Evolutionary conservation across 2,329 filamentous ascomycete species (phyloP), one percentile per base, ranked within the genome.

Genomic region (Cladophialophora bantiana): DNA sequence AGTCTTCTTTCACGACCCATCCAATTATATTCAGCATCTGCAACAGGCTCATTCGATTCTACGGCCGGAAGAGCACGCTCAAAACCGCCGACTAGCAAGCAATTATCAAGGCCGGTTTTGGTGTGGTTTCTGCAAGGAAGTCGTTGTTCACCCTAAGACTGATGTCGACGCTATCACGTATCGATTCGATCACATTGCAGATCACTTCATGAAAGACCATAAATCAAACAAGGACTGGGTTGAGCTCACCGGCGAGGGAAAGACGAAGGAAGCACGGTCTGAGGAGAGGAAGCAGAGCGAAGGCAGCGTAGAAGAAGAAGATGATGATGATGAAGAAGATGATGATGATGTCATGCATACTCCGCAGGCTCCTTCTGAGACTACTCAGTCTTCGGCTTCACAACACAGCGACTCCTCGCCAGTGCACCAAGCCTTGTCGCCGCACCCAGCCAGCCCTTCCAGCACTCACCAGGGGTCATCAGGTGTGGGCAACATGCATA

Each of bases 71-170:
- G 74, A 75, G 20, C 71, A 55, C 36, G 73, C 88, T 1, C 82
- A 85, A 34, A 79, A 77, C 5, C 86, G 86, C 70, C 85, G 85
- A 6, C 85, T 92, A 34, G 90, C 90, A 0, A 82, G 85, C 13
- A 89, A 90, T 66, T 86, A 84, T 35, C 87, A 90, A 70, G 79
- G 80, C 1, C 82, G 84, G 5, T 97, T 93, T 78, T 97, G 93
- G 93, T 97, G 94, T 74, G 93, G 93, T 0, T 96, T 97, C 76
- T 97, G 93, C 76, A 74, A 79, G 15, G 73, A 78, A 18, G 82
- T 88, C 20, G 79, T 92, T 13, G 76, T 80, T n/a, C 81, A 88
- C 35, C 75, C 79, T 36, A 79, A 81, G 26, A 78, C 79, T 38
- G 83, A 84, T 3, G 75, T 82, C 1, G 85, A 85, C 31, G 86